A percentile compares a stretch with the other conserved stretches of the same genome.
Evolutionary conservation across 805 yeast species (phyloP).

Genomic region (Candida corydali): DNA sequence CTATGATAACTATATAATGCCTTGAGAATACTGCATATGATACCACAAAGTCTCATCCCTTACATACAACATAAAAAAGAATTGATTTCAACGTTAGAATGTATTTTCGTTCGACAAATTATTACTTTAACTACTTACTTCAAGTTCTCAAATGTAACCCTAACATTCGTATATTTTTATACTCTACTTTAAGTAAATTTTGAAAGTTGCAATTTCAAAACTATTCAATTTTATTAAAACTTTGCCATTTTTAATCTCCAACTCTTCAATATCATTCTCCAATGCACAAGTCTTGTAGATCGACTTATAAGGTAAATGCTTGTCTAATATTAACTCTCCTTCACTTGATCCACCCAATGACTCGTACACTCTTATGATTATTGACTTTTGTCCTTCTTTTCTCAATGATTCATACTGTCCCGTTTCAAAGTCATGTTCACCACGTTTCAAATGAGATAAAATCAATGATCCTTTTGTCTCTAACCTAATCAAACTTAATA

Average conservation of each 20-base stretch:
- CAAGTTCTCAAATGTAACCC: no score
- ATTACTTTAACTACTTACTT: no score
- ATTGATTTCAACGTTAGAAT: no score
- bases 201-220: conserved; percentile 72
- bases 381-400: conserved; percentile 27
- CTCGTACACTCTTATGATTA: conserved; percentile 79
- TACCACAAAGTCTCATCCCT: no score
- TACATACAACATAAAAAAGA: no score
- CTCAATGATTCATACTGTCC: conserved; percentile 42
- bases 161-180: background rate
- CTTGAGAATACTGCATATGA: no score
- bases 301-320: conserved; percentile 36
- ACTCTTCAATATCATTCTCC: conserved; percentile 47
- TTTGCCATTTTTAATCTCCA: conserved; percentile 32
- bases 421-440: conserved; percentile 72
- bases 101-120: no score
- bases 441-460: conserved; percentile 76
- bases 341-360: conserved; percentile 74
- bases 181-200: conserved; percentile 37
- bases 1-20: no score
- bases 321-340: conserved; percentile 46
- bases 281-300: conserved; percentile 57
- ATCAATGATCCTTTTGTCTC: conserved; percentile 58
- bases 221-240: conserved; percentile 51
- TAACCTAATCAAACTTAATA: conserved; percentile 18